Base-by-base conservation (phyloP, 179 eudicot genomes). In the Silene noctiflora region DNA sequence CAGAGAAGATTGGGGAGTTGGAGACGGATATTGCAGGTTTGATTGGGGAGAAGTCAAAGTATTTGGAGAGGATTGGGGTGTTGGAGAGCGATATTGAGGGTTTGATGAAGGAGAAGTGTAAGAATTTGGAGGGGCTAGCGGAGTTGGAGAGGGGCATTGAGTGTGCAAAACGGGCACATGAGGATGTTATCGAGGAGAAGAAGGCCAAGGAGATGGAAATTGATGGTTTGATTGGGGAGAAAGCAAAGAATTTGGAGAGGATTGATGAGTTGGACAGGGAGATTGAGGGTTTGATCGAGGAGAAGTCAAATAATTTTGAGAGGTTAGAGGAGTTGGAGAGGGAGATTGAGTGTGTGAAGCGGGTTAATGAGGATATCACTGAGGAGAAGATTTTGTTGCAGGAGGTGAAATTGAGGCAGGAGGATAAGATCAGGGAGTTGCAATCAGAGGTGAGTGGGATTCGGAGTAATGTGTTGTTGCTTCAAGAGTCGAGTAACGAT, bases 371-470 rank as follows among this genome's bases (percentile, higher is more conserved):
- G 24, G 81, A 74, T 4, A 1, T 83, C 25, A 14, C 78, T 53
- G 53, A 72, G 19, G 85, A 84, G 83, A 92, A 84, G 74, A 75
- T 1, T 29, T 71, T 66, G 76, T 59, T 90, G 21, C 79, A 84
- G 81, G 85, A 69, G 81, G 86, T 59, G 56, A 88, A 83, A 65
- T 21, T 3, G 29, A 78, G 67, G 58, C 29, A 39, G 10, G 91
- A 86, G 71, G 67, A 19, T 66, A 88, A 86, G 35, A 82, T 88
- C 63, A 61, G 9, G 35, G 79, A 70, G 58, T 75, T 94, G 79
- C 74, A 78, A 61, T 76, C 68, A 21, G 82, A 85, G 69, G 48
- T 82, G 51, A 42, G 72, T 29, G 74, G 73, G 19, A 74, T 87
- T 13, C 79, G 56, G 73, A 60, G 68, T 6, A 81, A 72, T 17